These are phyloP conservation scores for Nitzschia sp. DNA, from an alignment of 108 stramenopile genomes.

Conservation along the genomic window DNA sequence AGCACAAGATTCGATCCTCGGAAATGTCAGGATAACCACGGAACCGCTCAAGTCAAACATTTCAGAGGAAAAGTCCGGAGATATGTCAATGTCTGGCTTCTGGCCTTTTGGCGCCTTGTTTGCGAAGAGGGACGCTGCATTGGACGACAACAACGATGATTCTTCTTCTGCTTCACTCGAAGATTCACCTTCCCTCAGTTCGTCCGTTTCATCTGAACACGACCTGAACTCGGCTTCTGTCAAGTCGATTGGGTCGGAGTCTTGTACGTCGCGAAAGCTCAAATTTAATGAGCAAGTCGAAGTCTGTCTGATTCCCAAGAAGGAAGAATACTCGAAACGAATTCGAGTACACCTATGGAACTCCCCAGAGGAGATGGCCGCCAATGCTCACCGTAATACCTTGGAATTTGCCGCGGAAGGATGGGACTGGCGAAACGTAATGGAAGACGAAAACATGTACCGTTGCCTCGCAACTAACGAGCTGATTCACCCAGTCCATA, in stretches of 20 bases:
- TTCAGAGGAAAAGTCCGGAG: neutral
- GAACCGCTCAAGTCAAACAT: conserved; percentile 14
- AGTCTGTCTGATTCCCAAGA: conserved; percentile 24
- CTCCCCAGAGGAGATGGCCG: conserved; percentile 50
- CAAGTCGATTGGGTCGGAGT: neutral
- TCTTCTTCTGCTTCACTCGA: neutral
- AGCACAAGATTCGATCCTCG: conserved; percentile 15
- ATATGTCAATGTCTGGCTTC: neutral
- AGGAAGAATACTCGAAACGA: conserved; percentile 28
- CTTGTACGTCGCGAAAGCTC: conserved; percentile 6
- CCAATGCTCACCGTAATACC: conserved; percentile 80
- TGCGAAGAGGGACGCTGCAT: neutral
- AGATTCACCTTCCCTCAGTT: neutral
- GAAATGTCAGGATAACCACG: neutral
- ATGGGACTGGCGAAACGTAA: conserved; percentile 84
- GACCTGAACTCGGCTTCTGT: neutral
- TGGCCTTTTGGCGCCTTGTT: conserved; percentile 13
- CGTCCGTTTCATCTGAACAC: neutral
- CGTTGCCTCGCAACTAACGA: conserved; percentile 69
- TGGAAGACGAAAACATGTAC: conserved; percentile 89
- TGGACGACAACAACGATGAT: neutral
- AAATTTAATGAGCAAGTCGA: conserved; percentile 21
- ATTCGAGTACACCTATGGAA: conserved; percentile 19
- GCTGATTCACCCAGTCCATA: conserved; percentile 72
- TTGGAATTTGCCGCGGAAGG: conserved; percentile 85